phyloP scores from a whole-genome alignment of 164 flowering plant species.

The Platanus orientalis region DNA sequence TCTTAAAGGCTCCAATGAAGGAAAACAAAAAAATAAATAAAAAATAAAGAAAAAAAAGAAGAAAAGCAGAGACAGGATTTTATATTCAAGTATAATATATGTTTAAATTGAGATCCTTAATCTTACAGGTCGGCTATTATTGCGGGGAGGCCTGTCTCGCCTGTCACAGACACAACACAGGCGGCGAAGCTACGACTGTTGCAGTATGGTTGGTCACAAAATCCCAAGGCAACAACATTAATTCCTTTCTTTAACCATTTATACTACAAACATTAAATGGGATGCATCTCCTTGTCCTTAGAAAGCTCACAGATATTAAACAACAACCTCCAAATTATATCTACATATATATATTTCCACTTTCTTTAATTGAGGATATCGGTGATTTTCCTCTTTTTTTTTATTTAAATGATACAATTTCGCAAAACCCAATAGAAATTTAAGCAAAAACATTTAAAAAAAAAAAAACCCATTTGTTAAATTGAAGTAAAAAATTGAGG shows the following conservation, averaged over 20 bases:
- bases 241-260: conserved; percentile 15
- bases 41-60: background rate
- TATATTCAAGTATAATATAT: conserved; percentile 3
- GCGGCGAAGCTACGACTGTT: conserved; percentile 17
- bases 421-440: conserved; percentile 1
- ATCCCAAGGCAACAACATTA: conserved; percentile 29
- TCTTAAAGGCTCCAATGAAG: background rate
- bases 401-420: no score
- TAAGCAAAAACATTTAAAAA: no score
- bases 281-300: conserved; percentile 14
- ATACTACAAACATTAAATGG: background rate
- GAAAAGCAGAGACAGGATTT: background rate
- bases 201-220: conserved; percentile 14
- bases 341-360: no score
- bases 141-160: conserved; percentile 34
- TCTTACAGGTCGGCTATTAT: conserved; percentile 35
- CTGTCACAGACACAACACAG: conserved; percentile 30
- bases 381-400: no score
- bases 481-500: background rate
- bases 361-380: no score
- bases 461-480: background rate
- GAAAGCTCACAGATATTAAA: background rate
- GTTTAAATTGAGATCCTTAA: conserved; percentile 28
- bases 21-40: no score
- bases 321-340: background rate